These are phyloP conservation scores for Dryas octopetala DNA, from an alignment of 306 rosid species.

Conservation along the genomic window DNA sequence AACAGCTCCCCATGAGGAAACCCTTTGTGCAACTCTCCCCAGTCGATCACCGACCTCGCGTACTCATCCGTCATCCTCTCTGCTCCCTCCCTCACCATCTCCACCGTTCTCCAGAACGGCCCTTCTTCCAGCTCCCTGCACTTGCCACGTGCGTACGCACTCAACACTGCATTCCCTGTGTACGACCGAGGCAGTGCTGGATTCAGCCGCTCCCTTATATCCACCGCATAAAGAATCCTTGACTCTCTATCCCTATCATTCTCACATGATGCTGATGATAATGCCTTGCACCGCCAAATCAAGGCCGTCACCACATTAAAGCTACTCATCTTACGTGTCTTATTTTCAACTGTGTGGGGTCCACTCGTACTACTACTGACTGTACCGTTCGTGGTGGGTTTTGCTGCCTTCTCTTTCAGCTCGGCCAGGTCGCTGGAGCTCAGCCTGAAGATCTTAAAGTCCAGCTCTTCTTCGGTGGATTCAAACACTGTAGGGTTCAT, in stretches of 20 bases:
- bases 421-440: constrained; percentile 28
- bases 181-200: constrained; percentile 47
- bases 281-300: constrained; percentile 68
- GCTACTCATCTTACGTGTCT: constrained; percentile 25
- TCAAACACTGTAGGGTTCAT: constrained; percentile 40
- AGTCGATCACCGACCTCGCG: constrained; percentile 59
- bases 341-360: no score
- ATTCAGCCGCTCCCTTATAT: constrained; percentile 44
- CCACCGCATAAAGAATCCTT: constrained; percentile 58
- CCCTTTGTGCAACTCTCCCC: constrained; percentile 67
- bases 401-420: constrained; percentile 65
- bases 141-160: constrained; percentile 37
- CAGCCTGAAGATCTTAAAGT: constrained; percentile 49
- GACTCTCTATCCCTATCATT: constrained; percentile 33
- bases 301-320: constrained; percentile 61
- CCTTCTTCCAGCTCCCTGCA: constrained; percentile 43
- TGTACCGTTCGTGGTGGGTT: not conserved
- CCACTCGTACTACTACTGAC: not conserved
- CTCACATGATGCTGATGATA: constrained; percentile 41
- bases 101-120: constrained; percentile 44
- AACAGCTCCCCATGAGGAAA: constrained; percentile 68
- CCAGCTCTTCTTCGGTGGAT: constrained; percentile 45
- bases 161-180: constrained; percentile 54
- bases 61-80: constrained; percentile 60
- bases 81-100: constrained; percentile 59